A percentile compares a stretch with the other conserved stretches of the same genome.
phyloP scores from a whole-genome alignment of 805 yeast genomes.

The Grigorovia transvaalensis region DNA sequence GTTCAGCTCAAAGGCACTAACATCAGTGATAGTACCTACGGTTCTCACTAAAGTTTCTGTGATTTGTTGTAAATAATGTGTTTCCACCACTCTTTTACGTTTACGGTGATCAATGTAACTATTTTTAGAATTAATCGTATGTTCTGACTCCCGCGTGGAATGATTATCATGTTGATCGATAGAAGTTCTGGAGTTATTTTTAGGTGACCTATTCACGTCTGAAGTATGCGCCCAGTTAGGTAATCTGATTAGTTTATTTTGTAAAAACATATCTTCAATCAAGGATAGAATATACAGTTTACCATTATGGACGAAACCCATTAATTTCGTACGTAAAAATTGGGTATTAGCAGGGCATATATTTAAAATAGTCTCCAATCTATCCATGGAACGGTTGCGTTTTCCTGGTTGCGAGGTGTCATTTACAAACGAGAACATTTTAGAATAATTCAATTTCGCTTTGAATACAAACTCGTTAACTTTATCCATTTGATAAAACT shows the following conservation, averaged over 20 bases:
- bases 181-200: neutral
- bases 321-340: constrained; percentile 78
- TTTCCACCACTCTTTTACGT: constrained; percentile 22
- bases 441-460: constrained; percentile 24
- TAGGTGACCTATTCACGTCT: constrained; percentile 16
- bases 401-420: neutral
- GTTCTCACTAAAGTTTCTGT: constrained; percentile 75
- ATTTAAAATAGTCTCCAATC: constrained; percentile 20
- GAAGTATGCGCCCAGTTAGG: constrained; percentile 31
- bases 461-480: constrained; percentile 29
- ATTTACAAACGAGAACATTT: constrained; percentile 17
- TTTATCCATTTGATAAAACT: constrained; percentile 27
- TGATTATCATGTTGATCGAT: neutral
- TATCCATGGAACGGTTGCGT: constrained; percentile 12
- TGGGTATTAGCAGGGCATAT: constrained; percentile 18
- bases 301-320: constrained; percentile 83
- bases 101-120: neutral
- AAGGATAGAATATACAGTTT: constrained; percentile 80
- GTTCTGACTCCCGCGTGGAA: neutral
- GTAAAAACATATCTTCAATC: constrained; percentile 85
- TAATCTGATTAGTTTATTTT: constrained; percentile 30
- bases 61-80: constrained; percentile 77
- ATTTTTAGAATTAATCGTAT: neutral
- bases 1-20: constrained; percentile 71
- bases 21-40: constrained; percentile 74